These are phyloP conservation scores for Auriscalpium orientale DNA, from an alignment of 768 basidiomycete genomes.

Conservation along the genomic window DNA sequence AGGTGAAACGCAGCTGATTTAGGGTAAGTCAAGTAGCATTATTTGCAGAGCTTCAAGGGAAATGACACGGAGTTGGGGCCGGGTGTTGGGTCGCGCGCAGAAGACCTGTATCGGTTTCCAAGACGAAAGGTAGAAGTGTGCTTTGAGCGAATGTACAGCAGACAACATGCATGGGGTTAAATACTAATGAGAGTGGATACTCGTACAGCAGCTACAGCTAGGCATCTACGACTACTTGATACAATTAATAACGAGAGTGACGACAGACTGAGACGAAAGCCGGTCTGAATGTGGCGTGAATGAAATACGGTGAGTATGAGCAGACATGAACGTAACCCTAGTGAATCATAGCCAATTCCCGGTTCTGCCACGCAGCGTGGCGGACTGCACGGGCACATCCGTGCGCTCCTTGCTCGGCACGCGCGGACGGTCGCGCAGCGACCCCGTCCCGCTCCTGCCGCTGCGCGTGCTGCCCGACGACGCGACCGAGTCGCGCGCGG, in stretches of 20 bases:
- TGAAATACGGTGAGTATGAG: background rate
- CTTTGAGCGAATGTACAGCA: too few species aligned
- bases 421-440: background rate
- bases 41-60: background rate
- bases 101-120: too few species aligned
- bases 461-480: conserved; percentile 8
- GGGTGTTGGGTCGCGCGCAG: too few species aligned
- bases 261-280: background rate
- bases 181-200: too few species aligned
- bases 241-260: background rate
- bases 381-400: background rate
- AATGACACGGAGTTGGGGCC: too few species aligned
- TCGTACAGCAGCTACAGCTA: too few species aligned
- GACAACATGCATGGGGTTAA: too few species aligned
- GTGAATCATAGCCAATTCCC: background rate
- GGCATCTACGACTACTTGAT: too few species aligned
- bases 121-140: background rate
- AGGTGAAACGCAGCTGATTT: background rate
- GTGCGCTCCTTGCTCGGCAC: background rate
- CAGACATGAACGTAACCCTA: too few species aligned
- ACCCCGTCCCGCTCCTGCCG: background rate
- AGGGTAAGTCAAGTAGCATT: background rate
- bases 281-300: background rate
- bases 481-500: conserved; percentile 11
- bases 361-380: background rate